Evolutionary conservation across 495 filamentous ascomycete species (phyloP), one percentile per base, ranked within the genome.

Genomic region (Glonium stellatum): DNA sequence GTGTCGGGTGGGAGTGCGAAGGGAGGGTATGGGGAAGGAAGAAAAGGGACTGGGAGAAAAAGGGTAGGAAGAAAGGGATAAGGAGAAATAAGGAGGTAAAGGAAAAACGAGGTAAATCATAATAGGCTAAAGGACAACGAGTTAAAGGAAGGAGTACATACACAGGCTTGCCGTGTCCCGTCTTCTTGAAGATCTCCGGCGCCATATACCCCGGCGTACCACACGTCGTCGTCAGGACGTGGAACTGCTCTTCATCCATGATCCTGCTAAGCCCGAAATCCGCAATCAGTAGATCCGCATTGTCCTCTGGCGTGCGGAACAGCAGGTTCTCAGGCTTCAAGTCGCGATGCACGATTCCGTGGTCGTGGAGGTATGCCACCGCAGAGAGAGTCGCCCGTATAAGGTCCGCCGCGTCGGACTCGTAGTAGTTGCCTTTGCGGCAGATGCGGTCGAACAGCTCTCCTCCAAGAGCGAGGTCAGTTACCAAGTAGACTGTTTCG

Each of bases 161-260:
- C 85, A 90, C 87, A 69, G 87, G 82, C 72, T 89, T 90, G 25
- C 87, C 87, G 64, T 90, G 87, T 0, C 87, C 87, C 25, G 79
- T 84, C 73, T 90, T 90, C 62, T 86, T 85, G 71, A 89, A 90
- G 61, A 90, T 90, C 68, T 89, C 87, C 1, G 87, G 87, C 21
- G 88, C 88, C 88, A 92, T 98, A 74, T 98, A 98, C 31, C 95
- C 95, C 0, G 93, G 93, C 6, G 93, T 98, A 35, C 93, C 93
- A 69, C 93, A 98, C 3, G 93, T 98, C 1, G 93, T 98, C 4
- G 95, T 98, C 37, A 98, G 76, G 25, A 97, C 92, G 69, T 97
- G 95, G 72, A 98, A 97, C 69, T 97, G 89, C 73, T 97, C 92
- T 75, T 97, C 95, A 71, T 98, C 95, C 91, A 98, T 97, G 73